Base-by-base conservation (phyloP, 73 alveolate genomes). In the Blepharisma stoltei region DNA sequence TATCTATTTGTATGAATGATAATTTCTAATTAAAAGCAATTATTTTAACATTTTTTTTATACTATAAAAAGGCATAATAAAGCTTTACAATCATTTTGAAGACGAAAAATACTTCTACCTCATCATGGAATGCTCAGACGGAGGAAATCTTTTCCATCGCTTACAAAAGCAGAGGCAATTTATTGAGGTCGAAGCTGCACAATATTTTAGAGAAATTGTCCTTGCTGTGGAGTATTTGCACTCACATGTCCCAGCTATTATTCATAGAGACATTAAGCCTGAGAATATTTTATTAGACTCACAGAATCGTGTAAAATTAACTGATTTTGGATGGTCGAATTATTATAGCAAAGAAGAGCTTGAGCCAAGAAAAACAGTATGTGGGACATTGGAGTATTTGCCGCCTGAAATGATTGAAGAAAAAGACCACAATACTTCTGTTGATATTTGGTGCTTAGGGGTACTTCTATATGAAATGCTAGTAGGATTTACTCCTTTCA, bases 41-140 rank as follows among this genome's bases (percentile, higher is more conserved):
- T n/a, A n/a, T n/a, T n/a, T n/a, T n/a, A n/a, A n/a, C n/a, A n/a
- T n/a, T n/a, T n/a, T n/a, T n/a, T n/a, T n/a, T n/a, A n/a, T 50
- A 88, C 86, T 71, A 90, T n/a, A n/a, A n/a, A n/a, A n/a, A n/a
- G n/a, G n/a, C n/a, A n/a, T 91, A 60, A 89, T 88, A 18, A 91
- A 91, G 78, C 89, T 91, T 68, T 82, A 82, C 82, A 89, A 91
- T 55, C 97, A 91, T 82, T 91, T 83, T 86, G 97, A 91, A 82
- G 97, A 91, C 70, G 97, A 88, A 77, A 95, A 91, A 79, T 87
- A 85, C 78, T 91, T 88, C 83, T 91, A 90, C 78, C 83, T 91
- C 32, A 89, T 91, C 78, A 77, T 83, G 52, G 69, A 83, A 48
- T 83, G 54, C 68, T 67, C 87, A 48, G 71, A 84, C 6, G 82